These are phyloP conservation scores for Cocos nucifera DNA, from an alignment of 176 grass and related monocot genomes.

Conservation along the genomic window DNA sequence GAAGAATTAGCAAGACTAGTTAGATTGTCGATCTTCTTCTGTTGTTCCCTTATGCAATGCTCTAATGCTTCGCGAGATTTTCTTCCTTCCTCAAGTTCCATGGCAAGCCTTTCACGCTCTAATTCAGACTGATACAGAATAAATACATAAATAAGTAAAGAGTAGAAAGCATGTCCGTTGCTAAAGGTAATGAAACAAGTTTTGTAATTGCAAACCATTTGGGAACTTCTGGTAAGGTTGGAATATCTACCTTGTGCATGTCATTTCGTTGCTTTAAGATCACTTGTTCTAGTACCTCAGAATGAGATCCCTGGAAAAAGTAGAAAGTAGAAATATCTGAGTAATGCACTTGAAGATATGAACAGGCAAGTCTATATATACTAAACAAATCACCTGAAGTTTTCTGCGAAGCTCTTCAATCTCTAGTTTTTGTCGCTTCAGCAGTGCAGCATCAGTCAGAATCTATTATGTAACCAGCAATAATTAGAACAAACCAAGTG, in stretches of 20 bases:
- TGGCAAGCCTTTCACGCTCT: conserved; percentile 66
- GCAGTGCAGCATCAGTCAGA: conserved; percentile 84
- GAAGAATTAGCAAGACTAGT: conserved; percentile 22
- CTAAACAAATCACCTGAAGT: conserved; percentile 47
- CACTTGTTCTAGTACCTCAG: conserved; percentile 84
- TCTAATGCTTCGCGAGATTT: conserved; percentile 48
- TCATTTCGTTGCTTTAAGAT: conserved; percentile 84
- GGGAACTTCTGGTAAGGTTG: neutral
- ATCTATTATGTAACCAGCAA: conserved; percentile 32
- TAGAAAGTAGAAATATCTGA: conserved; percentile 3
- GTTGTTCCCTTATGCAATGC: conserved; percentile 41
- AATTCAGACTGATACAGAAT: conserved; percentile 56
- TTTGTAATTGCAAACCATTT: too few relatives aligned
- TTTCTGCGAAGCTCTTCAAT: conserved; percentile 87
- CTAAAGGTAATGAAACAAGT: too few relatives aligned
- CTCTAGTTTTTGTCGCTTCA: conserved; percentile 87
- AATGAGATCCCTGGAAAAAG: conserved; percentile 83
- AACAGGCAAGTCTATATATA: too few relatives aligned
- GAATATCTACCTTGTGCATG: conserved; percentile 68
- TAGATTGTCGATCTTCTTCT: conserved; percentile 44
- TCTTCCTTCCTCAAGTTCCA: conserved; percentile 92
- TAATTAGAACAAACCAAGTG: conserved; percentile 10
- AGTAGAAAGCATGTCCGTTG: too few relatives aligned
- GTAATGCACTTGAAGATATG: too few relatives aligned
- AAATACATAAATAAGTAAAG: too few relatives aligned